Evolutionary conservation across 2,329 filamentous ascomycete genomes (phyloP).

Genomic region (Fusarium guadeloupense): DNA sequence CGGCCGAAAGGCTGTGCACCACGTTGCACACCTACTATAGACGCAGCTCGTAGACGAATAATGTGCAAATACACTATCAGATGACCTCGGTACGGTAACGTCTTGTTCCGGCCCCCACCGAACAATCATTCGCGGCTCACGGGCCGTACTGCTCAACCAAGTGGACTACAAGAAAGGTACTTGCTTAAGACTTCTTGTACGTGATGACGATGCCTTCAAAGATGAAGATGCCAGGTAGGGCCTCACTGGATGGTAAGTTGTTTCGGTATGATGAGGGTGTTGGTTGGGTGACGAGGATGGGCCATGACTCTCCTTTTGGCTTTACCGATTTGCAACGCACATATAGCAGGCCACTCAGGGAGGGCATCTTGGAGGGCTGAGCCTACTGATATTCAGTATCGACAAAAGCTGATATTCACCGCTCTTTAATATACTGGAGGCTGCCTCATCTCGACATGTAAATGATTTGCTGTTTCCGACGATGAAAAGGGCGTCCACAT

Average conservation of each 20-base stretch:
- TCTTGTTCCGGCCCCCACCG: background rate
- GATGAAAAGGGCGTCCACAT: constrained; percentile 20
- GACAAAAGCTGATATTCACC: constrained; percentile 6
- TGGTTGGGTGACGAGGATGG: constrained; percentile 11
- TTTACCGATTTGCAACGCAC: constrained; percentile 15
- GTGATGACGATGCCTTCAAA: background rate
- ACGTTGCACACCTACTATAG: background rate
- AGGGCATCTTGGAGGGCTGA: constrained; percentile 16
- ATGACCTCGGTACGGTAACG: constrained; percentile 1
- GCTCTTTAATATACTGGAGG: constrained; percentile 12
- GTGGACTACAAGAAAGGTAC: constrained; percentile 21
- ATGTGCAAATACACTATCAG: background rate
- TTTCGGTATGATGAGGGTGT: constrained; percentile 9
- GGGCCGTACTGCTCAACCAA: constrained; percentile 7
- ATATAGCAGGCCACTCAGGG: constrained; percentile 2
- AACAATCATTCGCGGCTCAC: background rate
- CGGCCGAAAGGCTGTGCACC: background rate
- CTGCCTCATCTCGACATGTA: background rate
- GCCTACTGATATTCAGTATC: constrained; percentile 2
- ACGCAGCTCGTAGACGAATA: constrained; percentile 10
- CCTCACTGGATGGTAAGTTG: background rate
- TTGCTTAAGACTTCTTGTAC: constrained; percentile 6
- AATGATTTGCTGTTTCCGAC: constrained; percentile 7
- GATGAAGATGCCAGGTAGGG: background rate
- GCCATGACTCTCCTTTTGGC: constrained; percentile 4